Percentiles rank a stretch among this genome's conserved stretches.
These are phyloP conservation scores for Xylaria telfairii DNA, from an alignment of 495 filamentous ascomycete species.

Conservation along the genomic window DNA sequence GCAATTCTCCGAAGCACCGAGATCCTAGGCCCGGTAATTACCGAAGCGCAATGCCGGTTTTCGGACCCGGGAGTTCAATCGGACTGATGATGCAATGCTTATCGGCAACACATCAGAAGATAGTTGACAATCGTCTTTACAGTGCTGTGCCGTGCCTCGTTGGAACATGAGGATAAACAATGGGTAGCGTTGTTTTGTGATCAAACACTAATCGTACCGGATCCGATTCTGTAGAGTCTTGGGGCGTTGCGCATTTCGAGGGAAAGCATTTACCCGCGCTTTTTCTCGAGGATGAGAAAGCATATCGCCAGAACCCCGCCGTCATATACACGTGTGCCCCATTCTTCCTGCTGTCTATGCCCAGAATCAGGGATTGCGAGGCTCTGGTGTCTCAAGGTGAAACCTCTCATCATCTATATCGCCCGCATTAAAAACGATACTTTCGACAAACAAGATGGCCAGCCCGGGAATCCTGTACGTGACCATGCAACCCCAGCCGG, in stretches of 20 bases:
- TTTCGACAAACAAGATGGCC: conserved; percentile 37
- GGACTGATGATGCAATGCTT: conserved; percentile 13
- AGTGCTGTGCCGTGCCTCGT: neutral
- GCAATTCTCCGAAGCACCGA: neutral
- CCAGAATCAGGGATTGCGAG: neutral
- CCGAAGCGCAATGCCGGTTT: conserved; percentile 12
- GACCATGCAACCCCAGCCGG: conserved; percentile 74
- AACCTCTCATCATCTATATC: too few relatives aligned
- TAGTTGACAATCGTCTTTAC: neutral
- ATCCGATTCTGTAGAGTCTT: neutral
- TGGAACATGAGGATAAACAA: neutral
- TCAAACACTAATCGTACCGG: neutral
- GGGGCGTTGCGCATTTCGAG: neutral
- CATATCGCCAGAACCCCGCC: conserved; percentile 8
- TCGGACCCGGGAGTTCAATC: neutral
- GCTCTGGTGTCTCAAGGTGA: too few relatives aligned
- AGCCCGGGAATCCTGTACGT: conserved; percentile 73
- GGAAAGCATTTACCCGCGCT: conserved; percentile 23
- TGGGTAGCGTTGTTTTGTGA: neutral
- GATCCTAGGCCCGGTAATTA: conserved; percentile 6
- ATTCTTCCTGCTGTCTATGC: neutral
- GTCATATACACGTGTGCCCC: neutral
- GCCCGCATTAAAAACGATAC: too few relatives aligned
- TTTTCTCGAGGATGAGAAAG: conserved; percentile 8
- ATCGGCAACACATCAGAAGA: neutral